These are phyloP conservation scores for Mycena haematopus DNA, from an alignment of 768 basidiomycete genomes.

Conservation along the genomic window DNA sequence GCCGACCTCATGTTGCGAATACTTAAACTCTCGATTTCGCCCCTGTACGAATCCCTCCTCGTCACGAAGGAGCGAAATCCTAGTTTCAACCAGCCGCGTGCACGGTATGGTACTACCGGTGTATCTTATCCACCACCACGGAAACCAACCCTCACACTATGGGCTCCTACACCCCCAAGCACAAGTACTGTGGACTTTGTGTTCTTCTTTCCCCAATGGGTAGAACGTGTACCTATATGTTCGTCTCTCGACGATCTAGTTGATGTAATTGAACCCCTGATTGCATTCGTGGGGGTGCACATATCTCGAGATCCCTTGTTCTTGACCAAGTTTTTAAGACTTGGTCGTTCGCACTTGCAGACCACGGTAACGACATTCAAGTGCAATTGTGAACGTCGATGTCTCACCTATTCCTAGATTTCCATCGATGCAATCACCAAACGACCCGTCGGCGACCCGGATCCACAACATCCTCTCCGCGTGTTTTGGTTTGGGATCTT, in stretches of 20 bases:
- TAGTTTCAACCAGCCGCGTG: conserved; percentile 67
- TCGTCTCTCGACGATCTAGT: conserved; percentile 69
- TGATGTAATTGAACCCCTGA: conserved; percentile 77
- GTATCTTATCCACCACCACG: conserved; percentile 57
- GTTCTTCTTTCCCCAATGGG: conserved; percentile 92
- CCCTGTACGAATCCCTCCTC: conserved; percentile 64
- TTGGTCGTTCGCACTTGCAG: conserved; percentile 71
- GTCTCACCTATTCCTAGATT: conserved; percentile 38
- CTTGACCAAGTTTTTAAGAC: conserved; percentile 78
- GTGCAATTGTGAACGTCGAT: neutral
- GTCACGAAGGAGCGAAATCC: conserved; percentile 65
- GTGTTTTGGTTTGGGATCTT: conserved; percentile 86
- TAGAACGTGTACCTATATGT: conserved; percentile 70
- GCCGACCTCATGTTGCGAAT: conserved; percentile 87
- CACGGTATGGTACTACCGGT: conserved; percentile 68
- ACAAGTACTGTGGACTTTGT: conserved; percentile 79
- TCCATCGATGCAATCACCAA: conserved; percentile 67
- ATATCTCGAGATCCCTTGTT: conserved; percentile 80
- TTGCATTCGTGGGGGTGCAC: conserved; percentile 82
- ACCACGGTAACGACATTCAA: conserved; percentile 51
- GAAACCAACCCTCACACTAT: conserved; percentile 73
- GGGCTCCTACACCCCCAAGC: conserved; percentile 82
- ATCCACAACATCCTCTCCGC: conserved; percentile 66
- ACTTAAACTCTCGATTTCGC: conserved; percentile 69
- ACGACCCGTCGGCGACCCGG: conserved; percentile 58